Evolutionary conservation across 2,329 filamentous ascomycete genomes (phyloP), one percentile per base, ranked within the genome.

Genomic region (Fusarium sp.): DNA sequence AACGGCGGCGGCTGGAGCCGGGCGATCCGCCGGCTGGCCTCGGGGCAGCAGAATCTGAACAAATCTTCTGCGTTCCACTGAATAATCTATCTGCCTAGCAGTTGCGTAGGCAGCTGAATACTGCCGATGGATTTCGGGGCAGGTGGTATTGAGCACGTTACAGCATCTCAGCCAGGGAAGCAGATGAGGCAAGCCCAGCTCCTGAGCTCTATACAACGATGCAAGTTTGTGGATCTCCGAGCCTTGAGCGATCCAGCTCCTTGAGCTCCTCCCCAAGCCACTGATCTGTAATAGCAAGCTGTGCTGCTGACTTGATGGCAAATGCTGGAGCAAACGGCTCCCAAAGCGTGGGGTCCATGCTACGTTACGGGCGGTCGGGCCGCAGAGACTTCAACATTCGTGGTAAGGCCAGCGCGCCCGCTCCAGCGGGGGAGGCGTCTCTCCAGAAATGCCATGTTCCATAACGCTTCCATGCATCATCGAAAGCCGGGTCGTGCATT

Each of bases 1-100:
- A 73, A 54, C 69, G 66, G 66, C 60, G 47, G 38, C 72, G 69
- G 72, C 66, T 75, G 62, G 66, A 66, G 66, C 69, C 72, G 72
- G 62, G 50, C 56, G 69, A 70, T 70, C 59, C 42, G 63, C 68
- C 72, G 64, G 67, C 40, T 35, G 47, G 35, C 47, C 60, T 59
- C 72, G 18, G 54, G 42, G 60, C 38, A 58, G 47, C 27, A 63
- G 45, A 34, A 65, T 66, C 52, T 69, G 42, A 27, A 42, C 37
- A 38, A 20, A 38, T 56, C 27, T 52, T 35, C 50, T 8, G 24
- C 16, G 57, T 47, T 31, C 18, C 22, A 52, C 13, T n/a, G n/a
- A 38, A 50, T 52, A 35, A 34, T 42, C n/a, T 52, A 50, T 34
- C 45, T 65, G 20, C n/a, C 34, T 31, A 5, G 14, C 7, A 57